Evolutionary conservation across 2,329 filamentous ascomycete species (phyloP), one percentile per base, ranked within the genome.

Genomic region (Aspergillus quadricinctus): DNA sequence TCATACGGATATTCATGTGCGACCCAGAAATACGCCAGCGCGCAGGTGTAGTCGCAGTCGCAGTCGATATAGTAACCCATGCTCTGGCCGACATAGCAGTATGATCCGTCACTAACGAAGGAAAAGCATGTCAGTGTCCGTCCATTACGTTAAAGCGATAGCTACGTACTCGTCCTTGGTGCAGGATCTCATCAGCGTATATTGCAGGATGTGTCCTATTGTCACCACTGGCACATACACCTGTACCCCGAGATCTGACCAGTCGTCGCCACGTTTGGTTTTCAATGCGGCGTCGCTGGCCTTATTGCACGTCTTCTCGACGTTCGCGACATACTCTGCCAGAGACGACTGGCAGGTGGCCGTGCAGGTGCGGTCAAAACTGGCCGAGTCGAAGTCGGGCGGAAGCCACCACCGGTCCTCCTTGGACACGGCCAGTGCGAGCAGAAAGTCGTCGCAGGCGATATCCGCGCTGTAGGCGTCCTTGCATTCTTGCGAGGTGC

Each of bases 381-480:
- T 54, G 5, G 28, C 21, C 2, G 29, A 21, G 4, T 53, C 35
- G 50, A 28, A 25, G 11, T 41, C 27, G 3, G 51, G 49, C 11
- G 46, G 48, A 3, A 17, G 6, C 5, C 49, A 27, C 27, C 17
- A 21, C 17, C 55, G 54, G 11, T 55, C 29, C n/a, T 52, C 43
- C 48, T 52, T 51, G 27, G 57, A 48, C 1, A 58, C 37, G 21
- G 55, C 49, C 1, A 58, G 46, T 19, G 46, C 11, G 1, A 56
- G 23, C n/a, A 60, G 54, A 27, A 48, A 58, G 2, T 52, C 49
- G 5, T 55, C 45, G 52, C 58, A 60, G 6, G 48, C 31, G 40
- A 58, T 58, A 4, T 60, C 49, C 9, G 58, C 49, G 46, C 56
- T 57, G 50, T 61, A 61, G 8, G 58, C 56, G n/a, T 49, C 25